Base-by-base conservation (phyloP, 768 basidiomycete genomes). In the Boletus barrowsii region DNA sequence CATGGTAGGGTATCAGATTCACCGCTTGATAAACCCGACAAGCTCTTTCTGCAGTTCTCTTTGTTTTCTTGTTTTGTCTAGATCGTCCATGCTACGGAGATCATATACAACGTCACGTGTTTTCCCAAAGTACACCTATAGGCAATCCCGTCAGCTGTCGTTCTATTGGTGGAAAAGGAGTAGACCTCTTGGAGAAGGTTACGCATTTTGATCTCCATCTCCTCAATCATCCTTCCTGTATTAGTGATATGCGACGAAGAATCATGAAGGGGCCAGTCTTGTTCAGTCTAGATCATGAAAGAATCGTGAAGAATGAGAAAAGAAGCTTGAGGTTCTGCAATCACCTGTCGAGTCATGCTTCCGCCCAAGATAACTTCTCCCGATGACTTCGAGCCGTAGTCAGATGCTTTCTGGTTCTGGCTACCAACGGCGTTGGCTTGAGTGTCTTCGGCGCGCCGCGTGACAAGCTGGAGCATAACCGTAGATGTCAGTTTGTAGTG, bases 121-220 rank as follows among this genome's bases (percentile, higher is more conserved):
- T 76, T 98, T 97, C 37, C 93, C 93, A 74, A 95, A 95, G 72
- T 95, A 96, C 14, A 96, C 88, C 87, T 89, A 58, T 42, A 13
- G 48, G 30, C 44, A 47, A n/a, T 40, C 22, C 0, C 4, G 42
- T 71, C 20, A 70, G 49, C 4, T 17, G n/a, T 47, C 4, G 20
- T 47, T 47, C 39, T 18, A 39, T 46, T 7, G 47, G 43, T 35
- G 18, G 24, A 56, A n/a, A 51, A 47, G 30, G 53, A 24, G 39
- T 75, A 43, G 55, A 84, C 91, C 77, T 94, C 92, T 72, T 93
- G 90, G 45, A 99, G 77, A 52, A 93, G 75, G 71, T 97, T 97
- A 37, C 97, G 83, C 93, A 98, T 94, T 76, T 98, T 98, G 70
- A 95, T 93, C 73, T 99, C 97, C 92, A 96, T 95, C 59, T 98